Percentiles rank a stretch among this genome's conserved stretches.
These are phyloP conservation scores for Monosporascus sp. DNA, from an alignment of 2,329 filamentous ascomycete genomes.

Conservation along the genomic window DNA sequence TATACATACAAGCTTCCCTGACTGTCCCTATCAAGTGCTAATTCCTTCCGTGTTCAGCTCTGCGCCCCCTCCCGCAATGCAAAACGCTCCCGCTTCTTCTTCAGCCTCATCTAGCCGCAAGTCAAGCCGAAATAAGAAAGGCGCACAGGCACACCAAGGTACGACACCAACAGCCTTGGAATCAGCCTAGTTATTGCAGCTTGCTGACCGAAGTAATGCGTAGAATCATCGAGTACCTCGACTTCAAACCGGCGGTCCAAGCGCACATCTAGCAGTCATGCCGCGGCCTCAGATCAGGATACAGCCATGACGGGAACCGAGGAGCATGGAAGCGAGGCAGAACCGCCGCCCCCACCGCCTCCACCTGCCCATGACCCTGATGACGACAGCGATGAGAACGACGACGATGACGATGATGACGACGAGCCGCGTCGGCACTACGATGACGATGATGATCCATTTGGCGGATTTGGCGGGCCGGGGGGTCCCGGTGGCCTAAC, in stretches of 20 bases:
- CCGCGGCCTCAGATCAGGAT: constrained; percentile 50
- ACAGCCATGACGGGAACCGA: constrained; percentile 67
- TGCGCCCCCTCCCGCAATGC: constrained; percentile 59
- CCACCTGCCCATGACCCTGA: constrained; percentile 36
- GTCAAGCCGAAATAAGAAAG: constrained; percentile 66
- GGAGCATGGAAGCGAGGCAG: constrained; percentile 41
- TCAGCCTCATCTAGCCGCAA: constrained; percentile 67
- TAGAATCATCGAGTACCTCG: constrained; percentile 26
- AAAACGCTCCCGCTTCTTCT: constrained; percentile 45
- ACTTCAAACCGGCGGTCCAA: constrained; percentile 43
- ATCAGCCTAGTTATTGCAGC: neutral
- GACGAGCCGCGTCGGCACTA: constrained; percentile 54
- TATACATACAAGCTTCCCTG: constrained; percentile 1
- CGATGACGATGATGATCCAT: constrained; percentile 62
- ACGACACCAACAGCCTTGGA: constrained; percentile 6
- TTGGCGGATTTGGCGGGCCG: constrained; percentile 63
- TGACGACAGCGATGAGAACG: constrained; percentile 33
- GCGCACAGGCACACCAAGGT: constrained; percentile 41
- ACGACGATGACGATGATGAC: constrained; percentile 44
- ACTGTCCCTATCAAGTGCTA: constrained; percentile 19
- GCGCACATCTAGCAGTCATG: constrained; percentile 43
- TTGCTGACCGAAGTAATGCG: neutral
- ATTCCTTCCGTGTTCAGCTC: constrained; percentile 45
- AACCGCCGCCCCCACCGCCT: constrained; percentile 38
- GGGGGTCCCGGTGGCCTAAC: constrained; percentile 60